Evolutionary conservation across 208 protist species (phyloP), one percentile per base, ranked within the genome.

Genomic region (Leishmania gerbilli): DNA sequence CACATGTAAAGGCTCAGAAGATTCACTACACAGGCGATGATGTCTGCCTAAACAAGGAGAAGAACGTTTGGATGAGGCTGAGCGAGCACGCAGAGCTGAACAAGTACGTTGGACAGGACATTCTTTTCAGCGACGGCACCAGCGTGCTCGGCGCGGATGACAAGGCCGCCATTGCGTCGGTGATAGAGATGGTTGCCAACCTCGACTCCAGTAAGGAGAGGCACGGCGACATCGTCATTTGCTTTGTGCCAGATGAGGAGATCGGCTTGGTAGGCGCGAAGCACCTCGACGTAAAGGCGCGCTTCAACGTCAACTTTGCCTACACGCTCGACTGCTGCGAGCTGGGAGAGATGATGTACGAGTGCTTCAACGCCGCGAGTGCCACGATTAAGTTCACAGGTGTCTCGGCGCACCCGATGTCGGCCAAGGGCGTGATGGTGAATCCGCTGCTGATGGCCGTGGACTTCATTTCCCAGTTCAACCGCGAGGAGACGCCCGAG

Each of bases 261-360:
- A 94, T 97, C 77, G 94, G 94, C 21, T 87, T 97, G 49, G 60
- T 94, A 4, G 94, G 94, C 7, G 92, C 94, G 45, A 97, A 97
- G 84, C 85, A 95, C 42, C 85, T 97, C 56, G 91, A 97, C 74
- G 79, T 96, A 24, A 84, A 75, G 72, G 80, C 72, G 13, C 93
- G 93, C 76, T 97, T 97, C 76, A 89, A 91, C 71, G 92, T 95
- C 24, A 90, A 95, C 82, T 96, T 96, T 81, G 94, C 92, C 69
- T 97, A 94, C 84, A 95, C 92, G 17, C 87, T 97, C 19, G 94
- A 97, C 82, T 97, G 92, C 84, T 97, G 94, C 77, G 90, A 93
- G 80, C 77, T 96, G 31, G 94, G 94, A 49, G 94, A 97, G 82
- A 90, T 95, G 15, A 92, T 97, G 27, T 95, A 91, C 80, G 91